Base-by-base conservation (phyloP, 306 rosid genomes). In the Oemleria cerasiformis region DNA sequence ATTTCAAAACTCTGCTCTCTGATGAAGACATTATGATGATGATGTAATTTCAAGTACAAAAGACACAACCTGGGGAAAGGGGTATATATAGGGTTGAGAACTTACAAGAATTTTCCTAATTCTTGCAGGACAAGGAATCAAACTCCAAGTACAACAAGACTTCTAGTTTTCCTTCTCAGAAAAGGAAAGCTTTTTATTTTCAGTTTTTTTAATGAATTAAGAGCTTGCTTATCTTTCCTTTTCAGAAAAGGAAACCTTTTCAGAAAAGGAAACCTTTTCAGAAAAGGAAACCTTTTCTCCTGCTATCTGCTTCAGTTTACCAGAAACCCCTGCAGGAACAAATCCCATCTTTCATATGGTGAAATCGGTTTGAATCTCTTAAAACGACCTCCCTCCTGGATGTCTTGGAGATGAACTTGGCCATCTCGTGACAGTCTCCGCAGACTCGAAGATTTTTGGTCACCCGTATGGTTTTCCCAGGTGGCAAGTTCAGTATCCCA, bases 371-470 rank as follows among this genome's bases (percentile, higher is more conserved):
- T 8, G 90, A 85, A 81, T 89, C 92, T 79, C 92, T 84, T 75
- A 89, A 65, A 70, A 89, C 67, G 60, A 89, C 85, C 76, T 86
- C 90, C 80, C 90, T 85, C 65, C 45, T 41, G 25, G 84, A 42
- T 16, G 81, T 25, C 76, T 79, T 86, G 58, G 90, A 85, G 70
- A 89, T 79, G 87, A 89, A 86, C 84, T 81, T 86, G 2, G 84
- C 92, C 92, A 75, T 89, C 84, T 89, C 92, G 68, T 86, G 96
- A 62, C 92, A 89, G 75, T 89, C 96, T 39, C 88, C 82, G n/a
- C 96, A 89, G n/a, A 84, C 88, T 41, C 96, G 81, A 54, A 86
- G 83, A 58, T 89, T 89, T 79, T 89, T 89, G 16, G 87, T 75
- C 49, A 86, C 96, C 78, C 92, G 76, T 59, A 89, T 79, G 20